Conservation (phyloP, 169 alveolate species). For the Plasmodium vinckei region DNA sequence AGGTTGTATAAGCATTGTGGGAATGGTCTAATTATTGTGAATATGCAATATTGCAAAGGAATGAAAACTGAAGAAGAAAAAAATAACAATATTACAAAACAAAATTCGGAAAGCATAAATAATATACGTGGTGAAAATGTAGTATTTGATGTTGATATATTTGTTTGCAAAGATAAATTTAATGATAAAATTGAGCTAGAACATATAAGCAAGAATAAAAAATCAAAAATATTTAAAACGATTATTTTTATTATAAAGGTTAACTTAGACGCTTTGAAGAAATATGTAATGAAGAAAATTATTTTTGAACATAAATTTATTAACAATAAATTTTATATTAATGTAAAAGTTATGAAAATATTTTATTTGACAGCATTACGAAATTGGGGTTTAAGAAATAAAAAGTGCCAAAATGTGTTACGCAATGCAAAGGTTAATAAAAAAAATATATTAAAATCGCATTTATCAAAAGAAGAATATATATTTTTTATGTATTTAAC, state of each 20-base stretch:
- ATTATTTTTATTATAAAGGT: conserved; percentile 67
- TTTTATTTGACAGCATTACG: conserved; percentile 36
- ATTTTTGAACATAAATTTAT: conserved; percentile 67
- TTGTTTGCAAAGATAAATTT: conserved; percentile 40
- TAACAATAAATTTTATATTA: conserved; percentile 36
- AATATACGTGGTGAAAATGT: conserved; percentile 1
- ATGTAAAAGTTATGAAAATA: conserved; percentile 33
- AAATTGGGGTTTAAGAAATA: conserved; percentile 30
- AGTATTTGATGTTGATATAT: conserved; percentile 53
- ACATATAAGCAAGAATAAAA: neutral
- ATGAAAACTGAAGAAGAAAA: conserved; percentile 1
- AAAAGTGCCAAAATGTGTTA: neutral
- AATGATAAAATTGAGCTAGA: neutral
- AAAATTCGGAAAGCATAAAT: neutral
- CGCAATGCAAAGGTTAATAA: neutral
- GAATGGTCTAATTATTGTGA: conserved; percentile 57
- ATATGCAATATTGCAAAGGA: conserved; percentile 37
- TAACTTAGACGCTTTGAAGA: conserved; percentile 35
- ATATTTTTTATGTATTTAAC: conserved; percentile 41
- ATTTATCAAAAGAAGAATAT: conserved; percentile 13
- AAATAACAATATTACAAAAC: neutral
- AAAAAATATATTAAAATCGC: conserved; percentile 8
- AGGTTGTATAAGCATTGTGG: conserved; percentile 68
- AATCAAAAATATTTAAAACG: conserved; percentile 25
- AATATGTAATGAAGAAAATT: conserved; percentile 28